Conservation (phyloP, 805 yeast genomes). For the Saccharomyces kudriavzevii region DNA sequence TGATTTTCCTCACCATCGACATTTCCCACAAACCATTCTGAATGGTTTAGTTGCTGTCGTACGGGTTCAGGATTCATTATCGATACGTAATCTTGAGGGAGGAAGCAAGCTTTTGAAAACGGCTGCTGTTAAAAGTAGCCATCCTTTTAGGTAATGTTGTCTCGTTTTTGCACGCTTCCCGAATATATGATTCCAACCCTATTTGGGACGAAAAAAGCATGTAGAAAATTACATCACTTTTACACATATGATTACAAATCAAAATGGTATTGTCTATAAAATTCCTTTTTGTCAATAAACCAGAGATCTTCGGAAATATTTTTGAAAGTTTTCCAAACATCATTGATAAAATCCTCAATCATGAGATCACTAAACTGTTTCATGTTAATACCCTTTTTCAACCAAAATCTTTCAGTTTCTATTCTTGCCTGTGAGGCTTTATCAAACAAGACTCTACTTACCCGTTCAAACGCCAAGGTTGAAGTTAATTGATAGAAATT, state of each 20-base stretch:
- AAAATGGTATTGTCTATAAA: background rate
- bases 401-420: slow-evolving; percentile 11
- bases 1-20: background rate
- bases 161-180: background rate
- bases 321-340: slow-evolving; percentile 9
- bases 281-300: background rate
- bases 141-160: background rate
- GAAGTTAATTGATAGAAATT: slow-evolving; percentile 15
- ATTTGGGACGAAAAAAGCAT: background rate
- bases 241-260: background rate
- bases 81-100: background rate
- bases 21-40: background rate
- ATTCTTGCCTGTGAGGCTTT: slow-evolving; percentile 17
- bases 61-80: background rate
- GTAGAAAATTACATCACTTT: background rate
- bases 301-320: background rate
- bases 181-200: background rate
- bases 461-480: slow-evolving; percentile 17
- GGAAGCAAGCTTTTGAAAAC: background rate
- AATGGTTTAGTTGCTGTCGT: background rate
- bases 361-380: slow-evolving; percentile 7
- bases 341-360: slow-evolving; percentile 8
- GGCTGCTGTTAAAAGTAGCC: background rate
- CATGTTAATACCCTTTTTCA: slow-evolving; percentile 6
- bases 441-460: slow-evolving; percentile 17